These are phyloP conservation scores for Cladosporium sp. DNA, from an alignment of 2,329 filamentous ascomycete species.

Conservation along the genomic window DNA sequence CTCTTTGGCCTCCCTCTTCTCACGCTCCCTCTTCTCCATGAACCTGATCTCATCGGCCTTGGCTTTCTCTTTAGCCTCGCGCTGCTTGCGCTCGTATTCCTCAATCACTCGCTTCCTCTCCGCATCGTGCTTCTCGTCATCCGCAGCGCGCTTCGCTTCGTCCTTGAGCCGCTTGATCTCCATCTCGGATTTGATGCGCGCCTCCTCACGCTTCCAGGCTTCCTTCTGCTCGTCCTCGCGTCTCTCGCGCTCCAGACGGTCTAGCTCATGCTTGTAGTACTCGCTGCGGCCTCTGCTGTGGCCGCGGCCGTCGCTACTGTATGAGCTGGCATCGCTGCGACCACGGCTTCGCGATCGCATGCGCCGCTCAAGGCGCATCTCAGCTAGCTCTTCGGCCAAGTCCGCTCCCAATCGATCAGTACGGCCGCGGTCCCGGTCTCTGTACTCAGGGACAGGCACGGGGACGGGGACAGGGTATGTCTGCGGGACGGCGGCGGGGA, in stretches of 20 bases:
- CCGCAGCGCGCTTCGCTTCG: slow-evolving; percentile 34
- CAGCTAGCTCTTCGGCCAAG: slow-evolving; percentile 34
- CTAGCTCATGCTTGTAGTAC: slow-evolving; percentile 33
- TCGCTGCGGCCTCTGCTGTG: slow-evolving; percentile 29
- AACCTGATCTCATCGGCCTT: slow-evolving; percentile 44
- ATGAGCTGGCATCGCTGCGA: slow-evolving; percentile 27
- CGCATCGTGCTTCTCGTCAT: slow-evolving; percentile 39
- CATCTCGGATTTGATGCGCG: slow-evolving; percentile 34
- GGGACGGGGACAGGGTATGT: background rate
- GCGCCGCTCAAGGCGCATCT: slow-evolving; percentile 34
- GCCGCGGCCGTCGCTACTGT: slow-evolving; percentile 35
- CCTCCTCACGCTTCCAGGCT: slow-evolving; percentile 40
- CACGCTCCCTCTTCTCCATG: slow-evolving; percentile 39
- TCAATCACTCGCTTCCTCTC: slow-evolving; percentile 40
- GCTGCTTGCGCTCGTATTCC: slow-evolving; percentile 43
- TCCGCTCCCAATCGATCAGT: slow-evolving; percentile 27
- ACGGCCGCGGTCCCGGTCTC: slow-evolving; percentile 10
- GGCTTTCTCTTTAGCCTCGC: slow-evolving; percentile 36
- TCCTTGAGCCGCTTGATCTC: slow-evolving; percentile 34
- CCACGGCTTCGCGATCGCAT: slow-evolving; percentile 38
- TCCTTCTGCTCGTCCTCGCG: slow-evolving; percentile 35
- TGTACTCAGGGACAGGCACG: slow-evolving; percentile 3
- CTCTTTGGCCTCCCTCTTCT: slow-evolving; percentile 40
- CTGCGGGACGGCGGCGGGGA: slow-evolving; percentile 15
- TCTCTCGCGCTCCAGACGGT: slow-evolving; percentile 37